Evolutionary conservation across 164 flowering plant species (phyloP), one percentile per base, ranked within the genome.

Genomic region (Liriodendron chinense): DNA sequence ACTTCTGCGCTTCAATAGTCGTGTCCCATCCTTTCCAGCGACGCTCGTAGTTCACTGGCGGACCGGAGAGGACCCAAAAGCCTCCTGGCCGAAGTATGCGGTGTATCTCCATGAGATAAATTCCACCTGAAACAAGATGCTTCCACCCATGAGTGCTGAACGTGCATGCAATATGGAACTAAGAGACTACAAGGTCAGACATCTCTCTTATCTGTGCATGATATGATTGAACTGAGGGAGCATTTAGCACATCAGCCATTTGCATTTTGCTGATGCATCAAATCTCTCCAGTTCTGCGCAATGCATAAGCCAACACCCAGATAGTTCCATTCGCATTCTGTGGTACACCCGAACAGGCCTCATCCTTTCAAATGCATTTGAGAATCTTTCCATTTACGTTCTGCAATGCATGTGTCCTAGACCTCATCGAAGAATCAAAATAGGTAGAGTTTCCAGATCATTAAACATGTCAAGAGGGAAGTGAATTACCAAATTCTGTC

Each of bases 21-120:
- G 98, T 96, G 79, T 96, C 89, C 99, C 99, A 96, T 68, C 99
- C 99, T 57, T 85, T 79, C 98, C 99, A 96, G 3, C 89, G 87
- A 82, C 85, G 78, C 75, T 94, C 89, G 69, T 92, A 96, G 89
- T 96, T 96, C 65, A 96, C 95, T 20, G 99, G 99, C 9, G 99
- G 99, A 23, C 99, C 99, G 71, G 99, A 96, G 20, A 96, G 87
- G 70, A 94, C 91, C 98, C 98, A 96, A 83, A 96, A 96, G 43
- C 98, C 99, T 43, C 99, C 99, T 25, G 99, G 98, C 50, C 99
- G 93, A 24, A 96, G 98, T 34, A 94, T 91, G 8, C 99, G 94
- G 72, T 94, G 91, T 59, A 96, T 72, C 77, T 96, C 99, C 5
- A 96, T 82, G 68, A 96, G 97, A 84, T 96, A 96, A 59, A 96